Conservation (phyloP, 768 basidiomycete species). For the Gloeopeniophorella convolvens region DNA sequence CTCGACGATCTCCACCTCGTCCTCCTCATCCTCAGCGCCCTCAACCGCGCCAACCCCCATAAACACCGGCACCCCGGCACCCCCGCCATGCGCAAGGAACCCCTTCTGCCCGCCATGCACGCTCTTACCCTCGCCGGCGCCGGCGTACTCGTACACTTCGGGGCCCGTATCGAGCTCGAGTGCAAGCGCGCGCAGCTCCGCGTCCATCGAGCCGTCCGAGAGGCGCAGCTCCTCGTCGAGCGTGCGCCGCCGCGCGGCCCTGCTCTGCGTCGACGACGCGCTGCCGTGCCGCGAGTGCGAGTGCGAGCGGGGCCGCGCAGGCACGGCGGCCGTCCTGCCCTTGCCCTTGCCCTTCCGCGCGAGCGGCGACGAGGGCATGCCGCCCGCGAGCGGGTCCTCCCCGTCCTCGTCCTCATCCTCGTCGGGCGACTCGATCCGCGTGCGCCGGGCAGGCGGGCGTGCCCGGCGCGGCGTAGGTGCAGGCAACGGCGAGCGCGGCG, state of each 20-base stretch:
- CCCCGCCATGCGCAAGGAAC: slow-evolving; percentile 72
- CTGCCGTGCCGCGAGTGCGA: neutral
- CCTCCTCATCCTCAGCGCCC: slow-evolving; percentile 35
- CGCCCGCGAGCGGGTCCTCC: slow-evolving; percentile 14
- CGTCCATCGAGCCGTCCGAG: slow-evolving; percentile 33
- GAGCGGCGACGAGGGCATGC: neutral
- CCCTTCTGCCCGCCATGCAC: slow-evolving; percentile 46
- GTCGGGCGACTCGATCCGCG: neutral
- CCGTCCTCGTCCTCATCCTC: neutral
- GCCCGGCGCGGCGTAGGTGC: slow-evolving; percentile 45
- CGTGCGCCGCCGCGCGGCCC: slow-evolving; percentile 40
- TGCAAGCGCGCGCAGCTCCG: slow-evolving; percentile 28
- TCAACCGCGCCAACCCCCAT: too few species aligned
- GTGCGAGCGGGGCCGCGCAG: too few species aligned
- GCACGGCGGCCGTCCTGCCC: neutral
- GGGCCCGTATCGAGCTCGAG: too few species aligned
- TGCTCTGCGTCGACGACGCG: slow-evolving; percentile 15
- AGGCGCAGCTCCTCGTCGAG: slow-evolving; percentile 61
- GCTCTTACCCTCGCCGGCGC: slow-evolving; percentile 49
- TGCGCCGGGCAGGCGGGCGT: slow-evolving; percentile 45
- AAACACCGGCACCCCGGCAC: slow-evolving; percentile 61
- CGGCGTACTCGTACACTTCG: slow-evolving; percentile 40
- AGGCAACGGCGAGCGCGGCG: slow-evolving; percentile 61
- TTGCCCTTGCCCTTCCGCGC: neutral
- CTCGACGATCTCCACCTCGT: neutral